A percentile compares a stretch with the other conserved stretches of the same genome.
These are phyloP conservation scores for Cystobasidium onofrii DNA, from an alignment of 768 basidiomycete species.

Conservation along the genomic window DNA sequence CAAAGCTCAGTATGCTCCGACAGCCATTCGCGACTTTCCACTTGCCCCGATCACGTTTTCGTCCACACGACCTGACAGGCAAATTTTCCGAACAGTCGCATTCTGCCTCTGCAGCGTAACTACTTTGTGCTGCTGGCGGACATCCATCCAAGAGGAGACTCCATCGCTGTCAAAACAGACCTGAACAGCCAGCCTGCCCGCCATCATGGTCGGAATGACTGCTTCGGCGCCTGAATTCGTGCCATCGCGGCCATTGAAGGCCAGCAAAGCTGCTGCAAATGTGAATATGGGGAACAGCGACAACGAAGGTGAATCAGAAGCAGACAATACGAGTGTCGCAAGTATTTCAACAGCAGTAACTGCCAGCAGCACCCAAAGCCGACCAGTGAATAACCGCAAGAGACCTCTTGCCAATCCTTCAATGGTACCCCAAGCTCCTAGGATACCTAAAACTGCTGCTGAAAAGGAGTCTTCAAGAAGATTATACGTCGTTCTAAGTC, in stretches of 20 bases:
- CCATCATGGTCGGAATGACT: conserved; percentile 1
- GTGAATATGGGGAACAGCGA: neutral
- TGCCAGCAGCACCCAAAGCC: neutral
- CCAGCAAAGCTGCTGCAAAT: neutral
- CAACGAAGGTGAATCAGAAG: neutral
- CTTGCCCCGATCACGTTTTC: neutral
- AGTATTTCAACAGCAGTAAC: neutral
- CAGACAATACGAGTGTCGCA: neutral
- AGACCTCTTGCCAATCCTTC: conserved; percentile 41
- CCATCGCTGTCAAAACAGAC: neutral
- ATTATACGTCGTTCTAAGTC: conserved; percentile 81
- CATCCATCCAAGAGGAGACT: neutral
- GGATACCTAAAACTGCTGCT: conserved; percentile 43
- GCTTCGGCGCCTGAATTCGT: conserved; percentile 1
- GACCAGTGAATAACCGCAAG: conserved; percentile 34
- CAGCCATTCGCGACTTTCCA: no score
- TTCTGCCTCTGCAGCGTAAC: neutral
- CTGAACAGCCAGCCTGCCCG: neutral
- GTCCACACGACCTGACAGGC: neutral
- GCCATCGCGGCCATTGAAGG: neutral
- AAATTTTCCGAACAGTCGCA: neutral
- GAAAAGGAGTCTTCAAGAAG: conserved; percentile 53
- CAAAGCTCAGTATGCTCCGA: no score
- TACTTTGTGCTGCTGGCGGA: neutral
- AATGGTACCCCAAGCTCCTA: conserved; percentile 37